phyloP scores from a whole-genome alignment of 179 eudicot genomes.

The Actinidia arguta region DNA sequence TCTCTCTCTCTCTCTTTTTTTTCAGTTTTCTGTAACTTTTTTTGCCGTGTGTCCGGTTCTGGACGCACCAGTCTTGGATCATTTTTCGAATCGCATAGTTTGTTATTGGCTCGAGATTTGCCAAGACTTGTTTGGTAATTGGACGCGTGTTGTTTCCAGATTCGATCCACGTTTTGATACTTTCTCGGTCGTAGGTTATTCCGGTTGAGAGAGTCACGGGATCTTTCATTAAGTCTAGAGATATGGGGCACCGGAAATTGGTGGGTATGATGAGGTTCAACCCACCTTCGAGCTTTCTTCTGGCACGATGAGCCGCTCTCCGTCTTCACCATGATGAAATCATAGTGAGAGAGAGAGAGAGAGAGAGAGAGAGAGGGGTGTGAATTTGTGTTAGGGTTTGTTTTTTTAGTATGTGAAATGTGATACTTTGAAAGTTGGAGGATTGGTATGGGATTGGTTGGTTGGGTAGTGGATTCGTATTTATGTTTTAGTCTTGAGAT shows the following conservation, averaged over 20 bases:
- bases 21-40: slow-evolving; percentile 66
- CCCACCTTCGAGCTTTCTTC: no score
- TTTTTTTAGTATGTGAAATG: no score
- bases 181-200: slow-evolving; percentile 76
- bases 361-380: background rate
- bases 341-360: no score
- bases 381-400: no score
- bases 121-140: slow-evolving; percentile 53
- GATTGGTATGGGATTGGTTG: no score
- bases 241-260: slow-evolving; percentile 80
- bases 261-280: slow-evolving; percentile 56
- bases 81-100: slow-evolving; percentile 64
- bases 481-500: no score
- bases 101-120: slow-evolving; percentile 51
- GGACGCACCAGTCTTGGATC: slow-evolving; percentile 85
- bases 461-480: no score
- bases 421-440: no score
- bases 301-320: slow-evolving; percentile 30
- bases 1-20: no score
- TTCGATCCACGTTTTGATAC: slow-evolving; percentile 89
- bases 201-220: slow-evolving; percentile 93
- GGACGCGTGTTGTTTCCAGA: slow-evolving; percentile 76
- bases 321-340: slow-evolving; percentile 63
- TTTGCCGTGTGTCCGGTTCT: slow-evolving; percentile 47
- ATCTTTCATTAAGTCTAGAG: slow-evolving; percentile 87